Base-by-base conservation (phyloP, 805 yeast genomes). In the Yamadazyma phyllophila region DNA sequence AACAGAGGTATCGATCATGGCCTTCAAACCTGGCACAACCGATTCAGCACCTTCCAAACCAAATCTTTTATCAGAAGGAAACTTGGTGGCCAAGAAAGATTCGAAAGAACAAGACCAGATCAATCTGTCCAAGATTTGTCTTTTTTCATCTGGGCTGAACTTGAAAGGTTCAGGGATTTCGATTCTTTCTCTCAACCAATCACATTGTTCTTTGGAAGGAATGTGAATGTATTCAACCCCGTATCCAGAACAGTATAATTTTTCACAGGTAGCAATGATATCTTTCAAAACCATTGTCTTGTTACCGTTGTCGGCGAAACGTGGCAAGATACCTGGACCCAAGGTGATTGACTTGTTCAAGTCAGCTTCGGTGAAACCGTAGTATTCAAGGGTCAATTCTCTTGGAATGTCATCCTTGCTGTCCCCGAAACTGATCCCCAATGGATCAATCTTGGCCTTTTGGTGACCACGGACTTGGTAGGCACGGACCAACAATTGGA, bases 21-120 rank as follows among this genome's bases (percentile, higher is more conserved):
- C 86, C 76, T 94, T 94, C 78, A 94, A 84, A 75, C 98, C 99
- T 38, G 98, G 98, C 41, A 94, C 88, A 60, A 88, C 86, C 40
- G 96, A 77, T 74, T 94, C 99, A 54, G 96, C 96, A 76, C 99
- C 99, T 77, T 94, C 99, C 49, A 94, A 77, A 69, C 99, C 99
- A 63, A 94, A 94, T 73, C 99, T 87, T 76, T 94, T 94, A 67
- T 91, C 98, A 71, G 90, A 92, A 53, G 99, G 98, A 80, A 89
- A 94, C 73, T 94, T 94, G 47, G 96, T 83, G 39, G 97, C 81
- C 61, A 94, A 73, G 80, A 94, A 94, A 48, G 85, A 73, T 76
- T 94, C 99, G 62, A 94, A 94, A 41, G 90, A 83, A 51, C 96
- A 83, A 41, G 98, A 81, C 99, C 99, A 94, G 68, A 92, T 88